Conservation (phyloP, 306 rosid genomes). For the Morella rubra region DNA sequence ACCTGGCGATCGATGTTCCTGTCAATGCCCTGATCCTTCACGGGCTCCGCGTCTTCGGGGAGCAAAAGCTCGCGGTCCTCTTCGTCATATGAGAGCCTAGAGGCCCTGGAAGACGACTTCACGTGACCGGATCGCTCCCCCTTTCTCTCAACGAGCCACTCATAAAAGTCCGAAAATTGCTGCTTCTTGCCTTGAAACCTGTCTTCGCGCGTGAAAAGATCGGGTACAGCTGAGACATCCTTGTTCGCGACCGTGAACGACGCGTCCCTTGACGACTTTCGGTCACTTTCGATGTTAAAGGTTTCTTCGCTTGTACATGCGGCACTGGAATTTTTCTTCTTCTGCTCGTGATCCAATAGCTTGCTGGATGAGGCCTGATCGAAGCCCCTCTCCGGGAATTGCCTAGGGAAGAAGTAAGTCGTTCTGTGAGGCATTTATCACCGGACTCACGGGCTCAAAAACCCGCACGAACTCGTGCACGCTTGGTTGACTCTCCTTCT, state of each 20-base stretch:
- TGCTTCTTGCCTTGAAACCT: constrained; percentile 23
- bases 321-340: constrained; percentile 36
- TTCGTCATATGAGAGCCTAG: constrained; percentile 33
- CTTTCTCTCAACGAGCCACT: constrained; percentile 65
- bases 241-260: constrained; percentile 28
- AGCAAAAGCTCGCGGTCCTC: constrained; percentile 55
- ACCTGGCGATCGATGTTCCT: constrained; percentile 65
- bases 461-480: constrained; percentile 33
- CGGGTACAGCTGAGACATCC: constrained; percentile 47
- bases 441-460: constrained; percentile 32
- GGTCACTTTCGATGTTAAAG: constrained; percentile 49
- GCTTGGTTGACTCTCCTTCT: constrained; percentile 22
- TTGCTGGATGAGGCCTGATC: constrained; percentile 57
- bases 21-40: constrained; percentile 52
- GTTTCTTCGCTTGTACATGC: constrained; percentile 14
- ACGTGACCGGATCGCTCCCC: constrained; percentile 40
- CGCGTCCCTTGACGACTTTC: constrained; percentile 29
- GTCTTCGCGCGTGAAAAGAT: constrained; percentile 45
- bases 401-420: constrained; percentile 96
- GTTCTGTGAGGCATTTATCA: constrained; percentile 91
- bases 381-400: constrained; percentile 66
- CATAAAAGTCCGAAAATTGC: constrained; percentile 47
- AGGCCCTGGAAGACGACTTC: constrained; percentile 14
- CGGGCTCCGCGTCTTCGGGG: constrained; percentile 27
- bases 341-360: constrained; percentile 49